These are phyloP conservation scores for Plectosphaerella plurivora DNA, from an alignment of 2,329 filamentous ascomycete species.

Conservation along the genomic window DNA sequence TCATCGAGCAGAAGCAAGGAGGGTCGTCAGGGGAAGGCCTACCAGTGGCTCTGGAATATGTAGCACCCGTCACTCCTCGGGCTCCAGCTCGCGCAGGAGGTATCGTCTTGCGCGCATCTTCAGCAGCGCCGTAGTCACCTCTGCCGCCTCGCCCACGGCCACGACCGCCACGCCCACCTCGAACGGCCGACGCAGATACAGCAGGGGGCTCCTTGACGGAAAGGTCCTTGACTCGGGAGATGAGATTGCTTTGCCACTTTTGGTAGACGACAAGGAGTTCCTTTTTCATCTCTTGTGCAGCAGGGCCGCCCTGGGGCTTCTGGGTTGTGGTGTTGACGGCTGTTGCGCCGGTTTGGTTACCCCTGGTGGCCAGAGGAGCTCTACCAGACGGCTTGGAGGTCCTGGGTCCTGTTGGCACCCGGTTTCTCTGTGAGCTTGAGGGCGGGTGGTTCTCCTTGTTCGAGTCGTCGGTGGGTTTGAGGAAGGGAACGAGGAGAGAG, in stretches of 20 bases:
- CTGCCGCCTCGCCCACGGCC: constrained; percentile 11
- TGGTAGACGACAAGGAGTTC: constrained; percentile 69
- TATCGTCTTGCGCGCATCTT: not conserved
- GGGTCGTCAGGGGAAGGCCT: not conserved
- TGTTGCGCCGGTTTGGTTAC: not conserved
- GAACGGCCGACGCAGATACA: constrained; percentile 13
- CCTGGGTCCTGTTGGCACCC: not conserved
- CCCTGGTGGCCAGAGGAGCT: not conserved
- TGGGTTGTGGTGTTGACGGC: not conserved
- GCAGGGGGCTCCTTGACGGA: constrained; percentile 40
- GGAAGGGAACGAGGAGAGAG: constrained; percentile 22
- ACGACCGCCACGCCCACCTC: constrained; percentile 20
- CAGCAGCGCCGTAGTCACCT: constrained; percentile 1
- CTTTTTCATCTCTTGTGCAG: constrained; percentile 55
- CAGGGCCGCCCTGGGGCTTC: not conserved
- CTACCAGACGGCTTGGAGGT: not conserved
- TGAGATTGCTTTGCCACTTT: constrained; percentile 71
- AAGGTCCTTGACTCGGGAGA: constrained; percentile 67
- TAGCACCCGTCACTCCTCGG: not conserved
- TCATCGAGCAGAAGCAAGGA: not conserved
- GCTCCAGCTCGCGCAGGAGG: not conserved
- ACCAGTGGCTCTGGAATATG: not conserved
- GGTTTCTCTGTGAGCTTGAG: not conserved
- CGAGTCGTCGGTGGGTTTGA: constrained; percentile 1
- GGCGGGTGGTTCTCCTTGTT: constrained; percentile 16